Evolutionary conservation across 345 rosid species (phyloP).

Genomic region (Bretschneidera sinensis): DNA sequence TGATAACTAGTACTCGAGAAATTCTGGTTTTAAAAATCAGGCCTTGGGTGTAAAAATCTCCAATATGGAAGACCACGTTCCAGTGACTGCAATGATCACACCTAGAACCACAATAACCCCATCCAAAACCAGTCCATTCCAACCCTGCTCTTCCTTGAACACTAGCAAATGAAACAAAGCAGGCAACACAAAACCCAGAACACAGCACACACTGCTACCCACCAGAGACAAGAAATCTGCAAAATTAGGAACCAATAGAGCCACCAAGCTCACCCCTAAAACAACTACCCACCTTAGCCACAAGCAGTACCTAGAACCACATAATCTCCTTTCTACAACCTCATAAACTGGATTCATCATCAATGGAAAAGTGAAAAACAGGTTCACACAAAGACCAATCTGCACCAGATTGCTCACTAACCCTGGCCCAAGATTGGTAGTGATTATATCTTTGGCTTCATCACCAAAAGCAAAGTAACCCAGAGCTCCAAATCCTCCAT

Average conservation of each 20-base stretch:
- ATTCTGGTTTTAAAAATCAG: too few relatives aligned
- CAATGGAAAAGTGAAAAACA: conserved; percentile 64
- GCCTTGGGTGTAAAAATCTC: conserved; percentile 45
- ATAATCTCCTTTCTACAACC: conserved; percentile 54
- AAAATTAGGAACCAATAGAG: conserved; percentile 63
- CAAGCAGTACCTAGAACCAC: conserved; percentile 40
- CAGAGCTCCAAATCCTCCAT: conserved; percentile 50
- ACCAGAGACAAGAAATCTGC: conserved; percentile 73
- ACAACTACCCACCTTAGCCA: conserved; percentile 70
- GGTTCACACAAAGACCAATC: conserved; percentile 56
- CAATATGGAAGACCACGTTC: conserved; percentile 53
- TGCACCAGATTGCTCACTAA: conserved; percentile 51
- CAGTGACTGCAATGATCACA: conserved; percentile 36
- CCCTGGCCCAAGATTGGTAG: conserved; percentile 62
- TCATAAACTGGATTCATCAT: conserved; percentile 90
- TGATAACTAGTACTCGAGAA: too few relatives aligned
- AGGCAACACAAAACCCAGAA: conserved; percentile 65
- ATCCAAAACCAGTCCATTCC: conserved; percentile 34
- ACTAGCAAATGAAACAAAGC: conserved; percentile 51
- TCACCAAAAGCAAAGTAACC: conserved; percentile 79
- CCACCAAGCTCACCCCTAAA: conserved; percentile 51
- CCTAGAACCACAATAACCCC: conserved; percentile 39
- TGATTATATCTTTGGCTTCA: conserved; percentile 62
- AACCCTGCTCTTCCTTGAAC: conserved; percentile 44
- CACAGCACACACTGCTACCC: conserved; percentile 68